Conservation (phyloP, 2,329 filamentous ascomycete genomes). For the Malbranchea zuffiana region DNA sequence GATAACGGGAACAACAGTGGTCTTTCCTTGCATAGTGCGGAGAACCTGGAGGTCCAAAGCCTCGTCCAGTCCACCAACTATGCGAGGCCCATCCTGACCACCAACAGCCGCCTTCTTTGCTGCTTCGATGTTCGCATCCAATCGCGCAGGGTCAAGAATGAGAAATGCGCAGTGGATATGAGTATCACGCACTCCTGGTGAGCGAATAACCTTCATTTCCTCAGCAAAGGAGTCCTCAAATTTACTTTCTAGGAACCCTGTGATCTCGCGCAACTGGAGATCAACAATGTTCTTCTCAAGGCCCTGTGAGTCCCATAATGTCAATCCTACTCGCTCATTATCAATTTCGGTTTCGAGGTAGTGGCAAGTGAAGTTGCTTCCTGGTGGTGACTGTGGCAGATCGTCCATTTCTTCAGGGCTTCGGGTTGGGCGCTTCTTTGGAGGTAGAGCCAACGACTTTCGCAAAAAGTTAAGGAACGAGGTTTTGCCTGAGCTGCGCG, state of each 20-base stretch:
- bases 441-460: conserved; percentile 69
- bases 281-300: conserved; percentile 92
- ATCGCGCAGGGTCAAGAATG: conserved; percentile 72
- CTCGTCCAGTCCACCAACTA: conserved; percentile 65
- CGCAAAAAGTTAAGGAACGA: conserved; percentile 95
- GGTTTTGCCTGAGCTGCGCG: conserved; percentile 81
- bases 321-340: conserved; percentile 79
- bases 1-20: conserved; percentile 88
- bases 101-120: conserved; percentile 49
- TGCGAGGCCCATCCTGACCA: conserved; percentile 37
- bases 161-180: conserved; percentile 96
- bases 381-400: conserved; percentile 43
- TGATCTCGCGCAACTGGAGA: conserved; percentile 83
- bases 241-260: conserved; percentile 87
- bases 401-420: conserved; percentile 48
- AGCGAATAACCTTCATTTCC: conserved; percentile 93
- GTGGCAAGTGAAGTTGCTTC: conserved; percentile 66
- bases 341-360: conserved; percentile 94
- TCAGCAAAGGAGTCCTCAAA: conserved; percentile 96
- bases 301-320: conserved; percentile 92
- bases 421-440: conserved; percentile 57
- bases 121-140: conserved; percentile 70
- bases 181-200: conserved; percentile 85
- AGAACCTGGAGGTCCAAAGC: conserved; percentile 85
- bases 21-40: conserved; percentile 79